phyloP scores from a whole-genome alignment of 192 early-diverging fungal genomes.

The Umbelopsis ramanniana region DNA sequence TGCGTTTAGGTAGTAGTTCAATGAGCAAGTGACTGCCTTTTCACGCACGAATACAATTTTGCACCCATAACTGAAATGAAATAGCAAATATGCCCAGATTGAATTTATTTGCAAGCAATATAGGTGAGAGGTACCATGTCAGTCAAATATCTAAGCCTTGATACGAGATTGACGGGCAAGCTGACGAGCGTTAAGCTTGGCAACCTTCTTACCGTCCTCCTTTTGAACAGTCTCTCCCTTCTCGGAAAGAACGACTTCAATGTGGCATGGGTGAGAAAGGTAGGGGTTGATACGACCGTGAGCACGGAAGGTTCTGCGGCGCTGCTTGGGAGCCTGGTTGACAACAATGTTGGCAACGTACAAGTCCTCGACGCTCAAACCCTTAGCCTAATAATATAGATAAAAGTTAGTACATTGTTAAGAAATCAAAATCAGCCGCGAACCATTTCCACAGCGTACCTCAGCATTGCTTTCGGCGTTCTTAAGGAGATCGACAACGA shows the following conservation, averaged over 20 bases:
- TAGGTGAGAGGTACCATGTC: constrained; percentile 18
- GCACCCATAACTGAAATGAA: too few species aligned
- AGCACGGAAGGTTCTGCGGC: constrained; percentile 95
- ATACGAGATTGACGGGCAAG: constrained; percentile 53
- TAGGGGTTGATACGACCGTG: constrained; percentile 94
- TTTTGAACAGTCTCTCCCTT: constrained; percentile 75
- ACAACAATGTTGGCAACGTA: constrained; percentile 94
- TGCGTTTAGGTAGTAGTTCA: too few species aligned
- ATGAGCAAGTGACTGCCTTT: too few species aligned
- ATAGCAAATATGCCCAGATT: neutral
- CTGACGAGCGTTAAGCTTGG: constrained; percentile 55
- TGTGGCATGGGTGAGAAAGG: constrained; percentile 92
- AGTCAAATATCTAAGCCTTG: constrained; percentile 27
- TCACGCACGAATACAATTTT: too few species aligned
- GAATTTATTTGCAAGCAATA: constrained; percentile 23
- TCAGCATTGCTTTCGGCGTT: constrained; percentile 97
- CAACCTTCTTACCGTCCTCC: constrained; percentile 62
- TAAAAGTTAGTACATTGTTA: neutral
- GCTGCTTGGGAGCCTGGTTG: constrained; percentile 95
- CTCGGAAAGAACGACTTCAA: constrained; percentile 92
- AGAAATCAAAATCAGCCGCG: neutral
- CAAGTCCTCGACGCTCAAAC: constrained; percentile 83
- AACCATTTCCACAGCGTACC: constrained; percentile 42
- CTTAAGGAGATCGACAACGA: constrained; percentile 88
- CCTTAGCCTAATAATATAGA: constrained; percentile 69